These are phyloP conservation scores for Phytopythium aichiense DNA, from an alignment of 352 stramenopile genomes.

Conservation along the genomic window DNA sequence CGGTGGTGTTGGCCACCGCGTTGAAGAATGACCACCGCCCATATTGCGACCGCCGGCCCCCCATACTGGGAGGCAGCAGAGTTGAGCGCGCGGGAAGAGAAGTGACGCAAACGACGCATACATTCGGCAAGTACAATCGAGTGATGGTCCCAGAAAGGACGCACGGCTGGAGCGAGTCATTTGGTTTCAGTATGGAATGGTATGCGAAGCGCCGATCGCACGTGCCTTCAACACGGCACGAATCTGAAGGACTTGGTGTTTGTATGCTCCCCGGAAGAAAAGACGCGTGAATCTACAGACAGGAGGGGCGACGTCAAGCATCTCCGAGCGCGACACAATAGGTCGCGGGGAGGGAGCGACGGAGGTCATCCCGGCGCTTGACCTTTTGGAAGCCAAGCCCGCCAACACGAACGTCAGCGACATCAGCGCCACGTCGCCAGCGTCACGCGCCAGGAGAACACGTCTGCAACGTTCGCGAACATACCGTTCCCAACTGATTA, in stretches of 20 bases:
- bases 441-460: not conserved
- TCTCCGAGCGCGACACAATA: not conserved
- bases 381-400: not conserved
- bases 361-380: not conserved
- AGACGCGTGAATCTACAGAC: not conserved
- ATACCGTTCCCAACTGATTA: not conserved
- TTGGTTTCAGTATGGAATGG: not conserved
- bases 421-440: not conserved
- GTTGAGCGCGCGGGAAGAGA: constrained; percentile 3
- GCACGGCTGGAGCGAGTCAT: not conserved
- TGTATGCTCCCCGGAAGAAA: not conserved
- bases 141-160: constrained; percentile 1
- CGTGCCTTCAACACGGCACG: constrained; percentile 1
- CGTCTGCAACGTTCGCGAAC: not conserved
- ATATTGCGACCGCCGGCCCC: too few relatives aligned
- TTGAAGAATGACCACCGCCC: constrained; percentile 6
- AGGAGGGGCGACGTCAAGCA: not conserved
- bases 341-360: not conserved
- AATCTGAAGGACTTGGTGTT: not conserved
- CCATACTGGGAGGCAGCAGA: not conserved
- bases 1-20: not conserved
- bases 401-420: constrained; percentile 2
- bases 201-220: too few relatives aligned
- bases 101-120: constrained; percentile 8
- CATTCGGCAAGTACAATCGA: constrained; percentile 1